Evolutionary conservation across 208 protist species (phyloP).

Genomic region (Crithidia brevicula): DNA sequence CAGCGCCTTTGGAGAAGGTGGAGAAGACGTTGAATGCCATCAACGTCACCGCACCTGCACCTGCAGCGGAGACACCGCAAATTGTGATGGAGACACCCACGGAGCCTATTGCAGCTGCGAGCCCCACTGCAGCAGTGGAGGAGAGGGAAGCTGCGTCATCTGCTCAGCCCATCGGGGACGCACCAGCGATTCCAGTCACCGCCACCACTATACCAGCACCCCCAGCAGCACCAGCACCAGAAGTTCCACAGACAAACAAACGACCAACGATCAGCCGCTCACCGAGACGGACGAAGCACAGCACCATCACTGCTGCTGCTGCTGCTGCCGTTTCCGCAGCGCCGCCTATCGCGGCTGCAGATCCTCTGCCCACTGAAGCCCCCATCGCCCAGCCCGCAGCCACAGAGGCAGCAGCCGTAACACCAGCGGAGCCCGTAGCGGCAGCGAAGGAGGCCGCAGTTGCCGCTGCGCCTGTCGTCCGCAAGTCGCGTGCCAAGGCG

Average conservation of each 20-base stretch:
- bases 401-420: background rate
- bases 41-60: background rate
- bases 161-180: background rate
- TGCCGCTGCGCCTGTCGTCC: background rate
- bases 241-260: too few relatives aligned
- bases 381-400: background rate
- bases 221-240: too few relatives aligned
- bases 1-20: background rate
- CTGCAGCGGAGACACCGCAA: background rate
- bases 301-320: too few relatives aligned
- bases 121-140: background rate
- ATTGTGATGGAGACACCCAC: too few relatives aligned
- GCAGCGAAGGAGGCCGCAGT: background rate
- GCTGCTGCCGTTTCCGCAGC: too few relatives aligned
- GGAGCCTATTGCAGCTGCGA: too few relatives aligned
- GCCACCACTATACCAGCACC: background rate
- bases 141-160: too few relatives aligned
- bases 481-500: constrained; percentile 5
- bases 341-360: too few relatives aligned
- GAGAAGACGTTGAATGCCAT: too few relatives aligned
- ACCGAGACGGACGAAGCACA: too few relatives aligned
- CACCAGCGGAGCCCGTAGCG: background rate
- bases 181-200: background rate
- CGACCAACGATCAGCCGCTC: too few relatives aligned
- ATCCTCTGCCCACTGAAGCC: background rate